Percentiles rank a stretch among this genome's conserved stretches.
Evolutionary conservation across 2,329 filamentous ascomycete genomes (phyloP).

Genomic region (Colletotrichum melonis): DNA sequence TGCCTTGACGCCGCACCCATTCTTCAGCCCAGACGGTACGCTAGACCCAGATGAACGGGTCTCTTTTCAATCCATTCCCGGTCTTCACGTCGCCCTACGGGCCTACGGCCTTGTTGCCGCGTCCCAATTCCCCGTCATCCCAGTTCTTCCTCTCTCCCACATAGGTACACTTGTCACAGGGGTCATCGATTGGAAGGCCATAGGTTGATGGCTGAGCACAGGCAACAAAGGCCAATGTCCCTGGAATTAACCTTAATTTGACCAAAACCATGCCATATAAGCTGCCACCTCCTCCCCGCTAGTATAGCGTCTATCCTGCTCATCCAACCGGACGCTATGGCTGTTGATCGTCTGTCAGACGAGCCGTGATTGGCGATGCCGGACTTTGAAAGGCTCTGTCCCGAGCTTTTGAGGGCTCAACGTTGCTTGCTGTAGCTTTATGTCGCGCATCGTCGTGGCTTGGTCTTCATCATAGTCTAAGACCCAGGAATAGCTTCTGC

Average conservation of each 20-base stretch:
- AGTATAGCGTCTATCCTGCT: neutral
- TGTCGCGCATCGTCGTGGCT: neutral
- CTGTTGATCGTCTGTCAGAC: neutral
- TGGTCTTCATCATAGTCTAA: neutral
- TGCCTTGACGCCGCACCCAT: neutral
- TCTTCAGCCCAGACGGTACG: neutral
- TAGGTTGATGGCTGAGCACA: neutral
- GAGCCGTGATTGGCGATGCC: slow-evolving; percentile 15
- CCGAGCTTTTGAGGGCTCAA: neutral
- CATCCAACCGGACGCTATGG: neutral
- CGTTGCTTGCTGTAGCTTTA: neutral
- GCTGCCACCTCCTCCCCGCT: neutral
- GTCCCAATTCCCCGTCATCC: neutral
- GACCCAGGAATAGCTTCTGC: neutral
- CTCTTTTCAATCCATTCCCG: neutral
- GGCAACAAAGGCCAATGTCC: neutral
- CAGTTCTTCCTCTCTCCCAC: too few relatives aligned
- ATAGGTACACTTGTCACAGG: neutral
- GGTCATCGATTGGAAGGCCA: neutral
- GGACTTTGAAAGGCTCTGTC: neutral
- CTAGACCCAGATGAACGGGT: neutral
- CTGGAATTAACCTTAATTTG: neutral
- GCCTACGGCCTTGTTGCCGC: neutral
- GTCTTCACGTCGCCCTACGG: neutral
- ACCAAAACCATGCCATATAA: neutral